Conservation (phyloP, 768 basidiomycete genomes). For the Hericium erinaceus region DNA sequence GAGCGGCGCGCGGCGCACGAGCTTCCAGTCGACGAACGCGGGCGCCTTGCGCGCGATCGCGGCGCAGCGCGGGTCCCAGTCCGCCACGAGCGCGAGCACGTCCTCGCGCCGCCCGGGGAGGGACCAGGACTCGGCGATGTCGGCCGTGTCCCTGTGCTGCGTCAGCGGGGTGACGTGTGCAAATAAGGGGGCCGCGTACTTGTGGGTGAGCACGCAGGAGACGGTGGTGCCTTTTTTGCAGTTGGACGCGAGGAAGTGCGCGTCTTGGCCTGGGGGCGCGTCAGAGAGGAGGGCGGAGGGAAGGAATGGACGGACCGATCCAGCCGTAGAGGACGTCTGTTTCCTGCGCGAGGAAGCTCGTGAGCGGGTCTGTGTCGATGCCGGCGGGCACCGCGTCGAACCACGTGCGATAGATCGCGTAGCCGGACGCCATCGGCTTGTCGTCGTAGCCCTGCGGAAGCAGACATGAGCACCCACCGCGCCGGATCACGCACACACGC, state of each 20-base stretch:
- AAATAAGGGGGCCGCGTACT: slow-evolving; percentile 1
- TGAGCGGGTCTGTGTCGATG: slow-evolving; percentile 15
- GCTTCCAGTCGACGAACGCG: slow-evolving; percentile 19
- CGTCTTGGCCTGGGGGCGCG: slow-evolving; percentile 5
- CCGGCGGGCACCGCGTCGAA: slow-evolving; percentile 15
- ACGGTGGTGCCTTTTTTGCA: slow-evolving; percentile 11
- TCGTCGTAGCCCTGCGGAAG: slow-evolving; percentile 16
- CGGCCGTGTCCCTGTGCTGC: slow-evolving; percentile 11
- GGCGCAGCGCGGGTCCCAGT: slow-evolving; percentile 19
- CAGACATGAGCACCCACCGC: neutral
- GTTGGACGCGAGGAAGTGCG: slow-evolving; percentile 16
- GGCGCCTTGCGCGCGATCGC: slow-evolving; percentile 18
- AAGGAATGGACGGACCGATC: slow-evolving; percentile 13
- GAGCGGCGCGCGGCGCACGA: slow-evolving; percentile 18
- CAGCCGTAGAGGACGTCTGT: slow-evolving; percentile 14
- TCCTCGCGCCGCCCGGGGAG: slow-evolving; percentile 18
- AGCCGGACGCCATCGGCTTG: slow-evolving; percentile 15
- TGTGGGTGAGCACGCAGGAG: slow-evolving; percentile 18
- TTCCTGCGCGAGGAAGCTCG: slow-evolving; percentile 7
- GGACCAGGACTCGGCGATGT: slow-evolving; percentile 17
- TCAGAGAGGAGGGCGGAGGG: neutral
- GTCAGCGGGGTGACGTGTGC: neutral
- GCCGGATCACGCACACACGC: slow-evolving; percentile 1
- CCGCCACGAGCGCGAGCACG: slow-evolving; percentile 16
- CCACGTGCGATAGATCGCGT: slow-evolving; percentile 21